Base-by-base conservation (phyloP, 176 grass and related monocot species). In the Musa beccarii region DNA sequence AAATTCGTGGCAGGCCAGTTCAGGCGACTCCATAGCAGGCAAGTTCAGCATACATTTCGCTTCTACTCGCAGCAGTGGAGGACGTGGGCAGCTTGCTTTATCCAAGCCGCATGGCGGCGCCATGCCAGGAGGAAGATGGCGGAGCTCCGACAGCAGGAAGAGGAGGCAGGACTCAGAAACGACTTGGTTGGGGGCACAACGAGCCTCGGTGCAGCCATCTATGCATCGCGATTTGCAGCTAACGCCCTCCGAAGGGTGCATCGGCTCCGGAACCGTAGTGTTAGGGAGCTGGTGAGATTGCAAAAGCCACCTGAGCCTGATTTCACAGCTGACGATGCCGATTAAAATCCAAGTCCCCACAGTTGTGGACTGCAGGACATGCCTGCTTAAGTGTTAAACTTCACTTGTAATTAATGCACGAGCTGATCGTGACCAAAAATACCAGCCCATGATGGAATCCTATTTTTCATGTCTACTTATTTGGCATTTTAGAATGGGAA, bases 1-100 rank as follows among this genome's bases (percentile, higher is more conserved):
- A 98, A 87, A 77, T 98, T 98, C 0, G 90, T 98, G 52, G 95
- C 95, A 51, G 86, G 88, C 80, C 95, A 98, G 78, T 98, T 98
- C 83, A 98, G 95, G 82, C 83, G 90, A 63, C 83, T 98, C 12
- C 95, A 98, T 65, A 93, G 90, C 66, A 84, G 88, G 73, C 75
- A 84, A 59, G 82, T 97, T 54, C 90, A 97, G 76, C 93, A 92
- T 79, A 96, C 93, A 16, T 96, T 92, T 74, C 69, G 89, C 22
- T 92, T 92, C 61, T 89, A 96, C 57, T 96, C 93, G 1, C 90
- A 96, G 77, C 82, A 87, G 5, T 96, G 93, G 93, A 92, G 87
- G 66, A 92, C 93, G 0, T 96, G 93, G 93, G 89, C 74, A 3
- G 93, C 85, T 11, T 90, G 90, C 71, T 92, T 96, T 76, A 85